A percentile compares a stretch with the other conserved stretches of the same genome.
These are phyloP conservation scores for Straminergon stramineum DNA, from an alignment of 225 moss, liverwort and hornwort species.

Conservation along the genomic window DNA sequence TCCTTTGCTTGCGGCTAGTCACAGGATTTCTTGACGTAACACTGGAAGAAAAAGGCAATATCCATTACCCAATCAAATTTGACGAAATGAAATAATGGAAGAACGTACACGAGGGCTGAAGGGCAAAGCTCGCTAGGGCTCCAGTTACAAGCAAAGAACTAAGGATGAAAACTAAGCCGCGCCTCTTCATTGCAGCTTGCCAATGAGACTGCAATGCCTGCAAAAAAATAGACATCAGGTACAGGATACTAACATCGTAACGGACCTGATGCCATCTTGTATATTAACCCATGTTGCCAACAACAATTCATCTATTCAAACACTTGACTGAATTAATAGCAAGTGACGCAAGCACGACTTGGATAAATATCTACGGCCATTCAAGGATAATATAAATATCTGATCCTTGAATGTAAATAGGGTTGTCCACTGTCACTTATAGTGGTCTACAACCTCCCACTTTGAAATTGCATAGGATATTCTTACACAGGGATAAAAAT, in stretches of 20 bases:
- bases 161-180: conserved; percentile 59
- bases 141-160: conserved; percentile 66
- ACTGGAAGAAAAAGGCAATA: neutral
- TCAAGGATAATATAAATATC: neutral
- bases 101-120: conserved; percentile 58
- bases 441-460: neutral
- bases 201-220: conserved; percentile 19
- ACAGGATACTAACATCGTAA: neutral
- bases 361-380: neutral
- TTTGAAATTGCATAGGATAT: neutral
- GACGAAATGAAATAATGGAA: neutral
- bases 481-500: neutral
- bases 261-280: neutral
- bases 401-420: neutral
- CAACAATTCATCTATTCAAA: neutral
- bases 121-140: conserved; percentile 58
- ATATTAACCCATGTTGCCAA: neutral
- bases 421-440: neutral
- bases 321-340: neutral
- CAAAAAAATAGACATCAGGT: neutral
- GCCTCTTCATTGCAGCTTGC: conserved; percentile 54
- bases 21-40: neutral
- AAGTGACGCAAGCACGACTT: neutral
- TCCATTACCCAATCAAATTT: neutral
- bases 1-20: neutral